Percentiles rank a stretch among this genome's conserved stretches.
Conservation (phyloP, 1,284 basidiomycete genomes). For the Moesziomyces parantarcticus region DNA sequence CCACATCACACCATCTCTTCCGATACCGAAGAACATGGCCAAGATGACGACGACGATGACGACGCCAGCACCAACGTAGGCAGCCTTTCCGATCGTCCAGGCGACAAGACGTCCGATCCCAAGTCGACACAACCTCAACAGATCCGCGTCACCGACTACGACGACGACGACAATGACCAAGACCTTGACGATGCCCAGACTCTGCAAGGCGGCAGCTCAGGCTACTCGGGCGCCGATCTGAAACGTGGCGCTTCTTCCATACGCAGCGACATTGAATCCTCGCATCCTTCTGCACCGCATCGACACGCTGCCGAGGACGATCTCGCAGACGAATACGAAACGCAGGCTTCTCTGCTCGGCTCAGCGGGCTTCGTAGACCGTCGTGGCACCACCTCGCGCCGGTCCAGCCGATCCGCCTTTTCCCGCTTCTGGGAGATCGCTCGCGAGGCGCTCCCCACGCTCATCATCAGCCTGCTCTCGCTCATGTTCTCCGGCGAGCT, state of each 20-base stretch:
- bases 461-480: constrained; percentile 69
- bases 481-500: constrained; percentile 88
- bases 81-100: constrained; percentile 21
- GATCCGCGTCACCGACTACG: constrained; percentile 17
- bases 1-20: constrained; percentile 33
- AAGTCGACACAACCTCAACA: constrained; percentile 15
- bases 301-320: constrained; percentile 10
- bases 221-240: constrained; percentile 17
- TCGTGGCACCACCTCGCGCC: constrained; percentile 36
- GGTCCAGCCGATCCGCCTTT: constrained; percentile 26
- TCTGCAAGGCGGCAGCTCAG: constrained; percentile 19
- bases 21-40: constrained; percentile 16
- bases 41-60: constrained; percentile 26
- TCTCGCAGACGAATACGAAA: constrained; percentile 39
- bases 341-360: constrained; percentile 34
- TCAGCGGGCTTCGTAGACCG: constrained; percentile 44
- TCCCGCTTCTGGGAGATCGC: constrained; percentile 56
- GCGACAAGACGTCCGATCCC: constrained; percentile 1
- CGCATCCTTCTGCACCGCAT: constrained; percentile 4
- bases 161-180: constrained; percentile 11
- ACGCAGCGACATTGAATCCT: constrained; percentile 16
- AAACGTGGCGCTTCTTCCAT: constrained; percentile 6
- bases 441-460: constrained; percentile 69
- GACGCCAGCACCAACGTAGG: constrained; percentile 30
- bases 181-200: constrained; percentile 30